phyloP scores from a whole-genome alignment of 768 basidiomycete genomes.

The Rhodosporidiobolus sp. region DNA sequence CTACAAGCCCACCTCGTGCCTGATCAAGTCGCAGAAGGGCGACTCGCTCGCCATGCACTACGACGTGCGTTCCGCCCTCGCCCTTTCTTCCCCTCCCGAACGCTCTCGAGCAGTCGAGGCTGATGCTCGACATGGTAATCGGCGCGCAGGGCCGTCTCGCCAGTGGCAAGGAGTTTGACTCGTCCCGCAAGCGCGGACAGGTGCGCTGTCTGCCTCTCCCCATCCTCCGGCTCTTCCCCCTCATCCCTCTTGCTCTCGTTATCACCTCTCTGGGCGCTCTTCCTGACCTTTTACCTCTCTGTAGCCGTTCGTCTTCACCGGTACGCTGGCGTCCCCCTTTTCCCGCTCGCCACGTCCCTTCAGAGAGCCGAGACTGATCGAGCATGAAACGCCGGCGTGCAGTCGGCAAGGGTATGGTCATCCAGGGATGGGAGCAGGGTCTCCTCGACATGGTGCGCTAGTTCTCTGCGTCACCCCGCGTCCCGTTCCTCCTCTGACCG shows the following conservation, averaged over 20 bases:
- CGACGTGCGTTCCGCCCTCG: constrained; percentile 8
- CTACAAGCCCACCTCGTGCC: constrained; percentile 33
- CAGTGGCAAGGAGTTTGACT: constrained; percentile 50
- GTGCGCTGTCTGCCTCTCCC: no score
- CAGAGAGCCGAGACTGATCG: no score
- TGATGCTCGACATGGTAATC: no score
- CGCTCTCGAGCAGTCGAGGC: no score
- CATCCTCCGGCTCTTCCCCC: no score
- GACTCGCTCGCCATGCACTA: constrained; percentile 39
- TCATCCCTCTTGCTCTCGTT: no score
- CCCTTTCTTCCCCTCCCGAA: background rate
- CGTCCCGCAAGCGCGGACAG: constrained; percentile 48
- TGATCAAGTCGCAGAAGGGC: constrained; percentile 23
- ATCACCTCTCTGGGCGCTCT: no score
- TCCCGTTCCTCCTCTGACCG: background rate
- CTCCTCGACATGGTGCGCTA: constrained; percentile 21
- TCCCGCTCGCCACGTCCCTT: background rate
- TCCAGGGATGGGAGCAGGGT: constrained; percentile 35
- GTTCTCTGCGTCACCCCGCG: background rate
- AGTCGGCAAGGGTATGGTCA: constrained; percentile 29
- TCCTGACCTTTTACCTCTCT: no score
- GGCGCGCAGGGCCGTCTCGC: background rate
- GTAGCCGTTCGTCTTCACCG: constrained; percentile 51
- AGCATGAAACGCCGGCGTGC: no score
- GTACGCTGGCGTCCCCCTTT: constrained; percentile 45